These are phyloP conservation scores for Elsinoe batatas DNA, from an alignment of 2,329 filamentous ascomycete species.

Conservation along the genomic window DNA sequence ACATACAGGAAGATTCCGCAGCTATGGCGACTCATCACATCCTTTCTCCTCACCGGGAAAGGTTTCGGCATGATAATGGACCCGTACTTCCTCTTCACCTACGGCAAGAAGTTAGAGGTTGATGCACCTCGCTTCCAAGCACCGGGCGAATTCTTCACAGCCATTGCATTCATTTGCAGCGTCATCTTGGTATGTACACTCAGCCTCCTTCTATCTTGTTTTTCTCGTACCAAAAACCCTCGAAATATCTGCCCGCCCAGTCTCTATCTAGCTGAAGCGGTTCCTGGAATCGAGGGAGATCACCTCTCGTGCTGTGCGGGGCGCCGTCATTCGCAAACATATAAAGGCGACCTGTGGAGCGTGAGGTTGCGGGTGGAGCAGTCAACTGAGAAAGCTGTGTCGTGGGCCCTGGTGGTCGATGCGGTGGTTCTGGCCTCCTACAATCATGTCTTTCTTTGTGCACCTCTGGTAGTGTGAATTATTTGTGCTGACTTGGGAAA, in stretches of 20 bases:
- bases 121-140: constrained; percentile 60
- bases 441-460: constrained; percentile 31
- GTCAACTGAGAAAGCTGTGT: constrained; percentile 41
- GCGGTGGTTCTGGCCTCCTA: constrained; percentile 56
- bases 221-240: constrained; percentile 39
- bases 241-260: constrained; percentile 49
- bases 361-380: constrained; percentile 41
- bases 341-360: constrained; percentile 36
- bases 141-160: constrained; percentile 72
- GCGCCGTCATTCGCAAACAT: constrained; percentile 43
- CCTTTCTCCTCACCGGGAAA: constrained; percentile 50
- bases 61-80: constrained; percentile 56
- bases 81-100: constrained; percentile 70
- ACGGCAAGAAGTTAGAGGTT: constrained; percentile 63
- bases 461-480: neutral
- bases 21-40: constrained; percentile 49
- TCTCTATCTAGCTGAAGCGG: constrained; percentile 41
- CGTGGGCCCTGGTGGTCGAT: constrained; percentile 39
- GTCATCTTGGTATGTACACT: constrained; percentile 65
- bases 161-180: constrained; percentile 61
- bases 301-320: constrained; percentile 40
- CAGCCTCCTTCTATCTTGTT: constrained; percentile 18
- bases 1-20: constrained; percentile 49
- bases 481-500: constrained; percentile 14
- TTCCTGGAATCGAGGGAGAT: constrained; percentile 47